Evolutionary conservation across 371 early-diverging fungal species (phyloP).

Genomic region (Mucor sp.): DNA sequence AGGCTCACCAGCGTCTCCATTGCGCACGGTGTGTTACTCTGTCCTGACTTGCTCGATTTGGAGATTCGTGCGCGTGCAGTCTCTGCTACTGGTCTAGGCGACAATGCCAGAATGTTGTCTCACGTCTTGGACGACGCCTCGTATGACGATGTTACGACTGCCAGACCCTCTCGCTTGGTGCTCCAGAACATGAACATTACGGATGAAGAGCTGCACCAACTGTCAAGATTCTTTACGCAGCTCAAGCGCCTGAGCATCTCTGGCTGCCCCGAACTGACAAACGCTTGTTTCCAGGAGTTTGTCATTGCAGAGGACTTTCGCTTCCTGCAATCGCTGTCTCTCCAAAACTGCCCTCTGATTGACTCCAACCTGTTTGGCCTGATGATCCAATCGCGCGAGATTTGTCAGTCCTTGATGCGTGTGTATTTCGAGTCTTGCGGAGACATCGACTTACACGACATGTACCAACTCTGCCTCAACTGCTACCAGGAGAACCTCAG

Average conservation of each 20-base stretch:
- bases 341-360: constrained; percentile 23
- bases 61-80: constrained; percentile 28
- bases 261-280: constrained; percentile 4
- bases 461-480: constrained; percentile 15
- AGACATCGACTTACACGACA: constrained; percentile 7
- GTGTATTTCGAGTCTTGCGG: constrained; percentile 29
- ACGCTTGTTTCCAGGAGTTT: not conserved
- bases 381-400: not conserved
- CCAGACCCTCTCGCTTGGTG: constrained; percentile 10
- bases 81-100: too few relatives aligned
- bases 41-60: constrained; percentile 20
- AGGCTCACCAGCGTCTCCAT: constrained; percentile 14
- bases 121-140: too few relatives aligned
- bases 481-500: not conserved
- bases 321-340: not conserved
- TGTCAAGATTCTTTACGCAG: not conserved
- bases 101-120: too few relatives aligned
- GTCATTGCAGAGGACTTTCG: not conserved
- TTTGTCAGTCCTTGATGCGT: not conserved
- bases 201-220: not conserved
- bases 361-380: constrained; percentile 1
- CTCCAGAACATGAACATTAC: constrained; percentile 16
- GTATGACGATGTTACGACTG: not conserved
- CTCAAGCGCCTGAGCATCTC: constrained; percentile 8
- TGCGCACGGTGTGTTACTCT: constrained; percentile 6